These are phyloP conservation scores for Triglochin maritima DNA, from an alignment of 106 monocot genomes.

Conservation along the genomic window DNA sequence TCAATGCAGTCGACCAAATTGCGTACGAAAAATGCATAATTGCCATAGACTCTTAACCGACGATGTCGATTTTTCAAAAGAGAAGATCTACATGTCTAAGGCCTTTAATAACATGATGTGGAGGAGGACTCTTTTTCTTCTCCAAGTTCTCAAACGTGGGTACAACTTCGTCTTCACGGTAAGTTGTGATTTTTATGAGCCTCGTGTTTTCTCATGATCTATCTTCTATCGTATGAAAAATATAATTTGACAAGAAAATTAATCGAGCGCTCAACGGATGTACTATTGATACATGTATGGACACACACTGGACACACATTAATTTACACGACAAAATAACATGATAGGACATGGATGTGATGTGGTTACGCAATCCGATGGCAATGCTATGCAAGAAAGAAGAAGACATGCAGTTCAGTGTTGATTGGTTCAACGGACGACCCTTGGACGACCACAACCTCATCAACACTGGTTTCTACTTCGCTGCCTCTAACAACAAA, in stretches of 20 bases:
- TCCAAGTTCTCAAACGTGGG: slow-evolving; percentile 45
- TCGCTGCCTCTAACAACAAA: slow-evolving; percentile 30
- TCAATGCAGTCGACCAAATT: neutral
- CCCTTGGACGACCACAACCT: slow-evolving; percentile 33
- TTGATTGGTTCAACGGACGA: slow-evolving; percentile 31
- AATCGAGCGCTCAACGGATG: too few species aligned
- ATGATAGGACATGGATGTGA: slow-evolving; percentile 37
- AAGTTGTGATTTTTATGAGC: neutral
- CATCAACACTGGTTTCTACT: slow-evolving; percentile 66
- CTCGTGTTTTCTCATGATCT: too few species aligned
- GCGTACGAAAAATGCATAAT: slow-evolving; percentile 1
- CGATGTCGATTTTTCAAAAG: slow-evolving; percentile 31
- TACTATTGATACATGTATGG: neutral
- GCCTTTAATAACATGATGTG: slow-evolving; percentile 52
- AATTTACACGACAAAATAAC: neutral
- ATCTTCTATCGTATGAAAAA: neutral
- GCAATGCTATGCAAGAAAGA: slow-evolving; percentile 5
- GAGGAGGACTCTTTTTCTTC: slow-evolving; percentile 40
- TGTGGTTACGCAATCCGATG: slow-evolving; percentile 50
- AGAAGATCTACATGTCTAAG: slow-evolving; percentile 32
- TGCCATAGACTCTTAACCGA: slow-evolving; percentile 32
- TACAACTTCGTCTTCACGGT: slow-evolving; percentile 74
- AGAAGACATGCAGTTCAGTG: slow-evolving; percentile 41
- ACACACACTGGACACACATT: neutral
- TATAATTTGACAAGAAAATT: too few species aligned